Percentiles rank a stretch among this genome's conserved stretches.
These are phyloP conservation scores for Alternaria metachromatica DNA, from an alignment of 2,329 filamentous ascomycete genomes.

Conservation along the genomic window DNA sequence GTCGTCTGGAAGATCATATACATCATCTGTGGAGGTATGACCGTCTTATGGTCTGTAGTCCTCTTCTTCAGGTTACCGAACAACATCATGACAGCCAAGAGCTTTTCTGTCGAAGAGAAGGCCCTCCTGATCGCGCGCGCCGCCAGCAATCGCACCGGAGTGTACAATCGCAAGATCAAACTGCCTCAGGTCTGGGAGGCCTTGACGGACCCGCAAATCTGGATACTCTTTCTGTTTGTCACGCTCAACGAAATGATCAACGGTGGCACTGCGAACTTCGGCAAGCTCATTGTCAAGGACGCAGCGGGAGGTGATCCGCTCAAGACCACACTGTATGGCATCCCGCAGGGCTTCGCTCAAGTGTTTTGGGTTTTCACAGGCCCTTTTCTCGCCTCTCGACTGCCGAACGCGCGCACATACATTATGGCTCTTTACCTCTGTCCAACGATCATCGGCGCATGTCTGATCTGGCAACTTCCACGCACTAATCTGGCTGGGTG, in stretches of 20 bases:
- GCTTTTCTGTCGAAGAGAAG: conserved; percentile 54
- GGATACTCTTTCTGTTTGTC: conserved; percentile 55
- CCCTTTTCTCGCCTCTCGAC: conserved; percentile 59
- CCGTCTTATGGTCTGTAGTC: conserved; percentile 54
- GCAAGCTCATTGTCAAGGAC: conserved; percentile 63
- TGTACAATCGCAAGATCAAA: conserved; percentile 58
- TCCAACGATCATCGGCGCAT: conserved; percentile 59
- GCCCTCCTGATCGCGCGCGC: conserved; percentile 52
- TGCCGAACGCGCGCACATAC: conserved; percentile 59
- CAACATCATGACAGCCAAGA: conserved; percentile 51
- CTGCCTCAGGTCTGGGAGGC: conserved; percentile 58
- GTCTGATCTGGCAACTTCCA: conserved; percentile 60
- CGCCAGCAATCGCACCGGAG: conserved; percentile 46
- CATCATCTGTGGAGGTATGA: conserved; percentile 54
- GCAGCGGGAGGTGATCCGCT: conserved; percentile 51
- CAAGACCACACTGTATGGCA: conserved; percentile 60
- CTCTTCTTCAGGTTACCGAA: conserved; percentile 51
- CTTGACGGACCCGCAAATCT: conserved; percentile 54
- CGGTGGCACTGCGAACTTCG: conserved; percentile 62
- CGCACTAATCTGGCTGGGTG: conserved; percentile 54
- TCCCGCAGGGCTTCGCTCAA: conserved; percentile 62
- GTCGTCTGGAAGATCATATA: conserved; percentile 56
- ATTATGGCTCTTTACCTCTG: conserved; percentile 61
- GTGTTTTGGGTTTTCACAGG: conserved; percentile 62
- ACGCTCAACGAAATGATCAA: conserved; percentile 63